These are phyloP conservation scores for Fusarium sambucinum DNA, from an alignment of 2,329 filamentous ascomycete genomes.

Conservation along the genomic window DNA sequence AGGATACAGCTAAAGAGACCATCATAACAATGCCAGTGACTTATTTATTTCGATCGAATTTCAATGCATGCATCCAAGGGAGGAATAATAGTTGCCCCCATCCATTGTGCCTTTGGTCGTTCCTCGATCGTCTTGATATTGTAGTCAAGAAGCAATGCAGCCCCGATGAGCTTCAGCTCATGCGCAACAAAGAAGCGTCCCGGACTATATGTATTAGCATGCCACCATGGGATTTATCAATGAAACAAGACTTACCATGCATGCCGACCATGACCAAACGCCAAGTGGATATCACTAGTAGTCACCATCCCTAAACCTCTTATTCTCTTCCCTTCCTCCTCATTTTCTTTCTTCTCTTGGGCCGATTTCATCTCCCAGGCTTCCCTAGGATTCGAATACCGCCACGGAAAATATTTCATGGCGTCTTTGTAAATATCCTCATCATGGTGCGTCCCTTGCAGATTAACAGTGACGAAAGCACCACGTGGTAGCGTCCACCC, in stretches of 20 bases:
- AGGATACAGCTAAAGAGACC: conserved; percentile 16
- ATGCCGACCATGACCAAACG: conserved; percentile 70
- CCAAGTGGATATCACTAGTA: conserved; percentile 62
- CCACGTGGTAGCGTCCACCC: conserved; percentile 57
- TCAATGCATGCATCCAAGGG: conserved; percentile 46
- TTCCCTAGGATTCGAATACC: conserved; percentile 60
- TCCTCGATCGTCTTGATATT: conserved; percentile 60
- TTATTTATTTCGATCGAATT: conserved; percentile 36
- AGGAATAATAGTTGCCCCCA: conserved; percentile 58
- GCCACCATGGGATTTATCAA: accelerated
- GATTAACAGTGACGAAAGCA: conserved; percentile 57
- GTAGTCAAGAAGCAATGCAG: conserved; percentile 65
- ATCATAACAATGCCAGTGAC: background rate
- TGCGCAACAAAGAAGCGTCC: conserved; percentile 69
- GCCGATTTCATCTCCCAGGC: conserved; percentile 50
- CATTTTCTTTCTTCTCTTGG: conserved; percentile 48
- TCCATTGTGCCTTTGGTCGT: conserved; percentile 57
- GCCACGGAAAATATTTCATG: conserved; percentile 61
- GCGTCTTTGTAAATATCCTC: conserved; percentile 58
- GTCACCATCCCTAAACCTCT: conserved; percentile 63
- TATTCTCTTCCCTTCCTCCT: conserved; percentile 51
- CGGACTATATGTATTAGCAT: conserved; percentile 50
- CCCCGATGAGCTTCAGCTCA: conserved; percentile 67
- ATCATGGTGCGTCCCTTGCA: conserved; percentile 62
- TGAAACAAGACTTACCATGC: conserved; percentile 53